Evolutionary conservation across 73 alveolate species (phyloP), one percentile per base, ranked within the genome.

Genomic region (Paramecium tetraurelia): DNA sequence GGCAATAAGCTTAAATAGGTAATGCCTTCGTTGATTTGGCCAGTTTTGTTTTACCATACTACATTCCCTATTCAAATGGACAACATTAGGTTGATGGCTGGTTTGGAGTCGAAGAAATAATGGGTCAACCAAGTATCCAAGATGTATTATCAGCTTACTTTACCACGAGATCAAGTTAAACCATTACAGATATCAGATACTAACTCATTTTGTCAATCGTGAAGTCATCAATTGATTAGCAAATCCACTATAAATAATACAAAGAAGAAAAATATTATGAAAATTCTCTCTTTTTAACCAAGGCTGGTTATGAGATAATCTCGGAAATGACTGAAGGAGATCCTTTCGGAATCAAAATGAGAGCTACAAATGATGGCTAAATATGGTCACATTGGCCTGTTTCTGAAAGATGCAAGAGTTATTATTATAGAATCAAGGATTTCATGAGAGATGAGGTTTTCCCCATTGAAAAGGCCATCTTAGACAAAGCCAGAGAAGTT

Each of bases 21-120:
- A 75, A 89, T 89, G 85, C 94, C 18, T 58, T 89, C 27, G 53
- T 70, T 40, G 94, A 89, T 72, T 31, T 84, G 46, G 88, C 84
- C 2, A 59, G 35, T 35, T 59, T 85, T 21, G n/a, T 68, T 20
- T 68, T 16, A 68, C 50, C 40, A 31, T 68, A 68, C 21, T 68
- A 68, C 9, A 68, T 68, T 27, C 50, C 40, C 4, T 68, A 27
- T 31, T 12, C 84, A 14, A 68, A 68, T 68, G 46, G 46, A 24
- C 4, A 27, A 68, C 27, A 68, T 11, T 24, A 31, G 9, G 6
- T 68, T 11, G 46, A 68, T 68, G 84, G 84, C 4, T 27, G 40
- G 40, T 31, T 27, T 31, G 46, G 46, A 7, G 27, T 68, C 7
- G 84, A 31, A 4, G 50, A 68, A 27, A 31, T 31, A 31, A 7